Percentiles rank a stretch among this genome's conserved stretches.
phyloP scores from a whole-genome alignment of 768 basidiomycete species.

The Exidia glandulosa region DNA sequence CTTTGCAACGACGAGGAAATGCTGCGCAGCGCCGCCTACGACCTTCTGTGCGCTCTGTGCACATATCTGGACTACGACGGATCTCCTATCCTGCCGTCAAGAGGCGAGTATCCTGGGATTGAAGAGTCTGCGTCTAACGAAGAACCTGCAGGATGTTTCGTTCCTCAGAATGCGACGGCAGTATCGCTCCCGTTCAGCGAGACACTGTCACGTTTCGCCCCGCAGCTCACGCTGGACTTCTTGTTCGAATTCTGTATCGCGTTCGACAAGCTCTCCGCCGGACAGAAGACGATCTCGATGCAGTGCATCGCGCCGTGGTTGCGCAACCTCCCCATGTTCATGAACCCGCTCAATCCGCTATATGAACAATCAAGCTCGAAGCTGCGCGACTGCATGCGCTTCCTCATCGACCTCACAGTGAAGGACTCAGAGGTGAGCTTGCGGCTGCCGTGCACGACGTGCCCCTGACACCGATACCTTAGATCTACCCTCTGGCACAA shows the following conservation, averaged over 20 bases:
- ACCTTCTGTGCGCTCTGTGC: constrained; percentile 71
- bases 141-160: constrained; percentile 43
- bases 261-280: constrained; percentile 27
- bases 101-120: constrained; percentile 27
- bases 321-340: constrained; percentile 61
- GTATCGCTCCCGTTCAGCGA: constrained; percentile 62
- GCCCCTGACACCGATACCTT: background rate
- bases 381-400: constrained; percentile 72
- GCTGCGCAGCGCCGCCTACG: constrained; percentile 68
- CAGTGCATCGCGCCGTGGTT: constrained; percentile 87
- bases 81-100: constrained; percentile 54
- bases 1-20: constrained; percentile 64
- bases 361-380: constrained; percentile 65
- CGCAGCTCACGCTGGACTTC: constrained; percentile 80
- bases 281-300: constrained; percentile 60
- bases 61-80: constrained; percentile 69
- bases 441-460: background rate
- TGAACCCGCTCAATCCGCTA: constrained; percentile 53
- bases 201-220: constrained; percentile 58
- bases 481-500: constrained; percentile 61
- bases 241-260: constrained; percentile 68
- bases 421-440: constrained; percentile 51
- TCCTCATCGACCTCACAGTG: constrained; percentile 63
- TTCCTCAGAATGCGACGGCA: constrained; percentile 52
- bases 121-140: background rate